Evolutionary conservation across 306 rosid species (phyloP).

Genomic region (Vigna radiata): DNA sequence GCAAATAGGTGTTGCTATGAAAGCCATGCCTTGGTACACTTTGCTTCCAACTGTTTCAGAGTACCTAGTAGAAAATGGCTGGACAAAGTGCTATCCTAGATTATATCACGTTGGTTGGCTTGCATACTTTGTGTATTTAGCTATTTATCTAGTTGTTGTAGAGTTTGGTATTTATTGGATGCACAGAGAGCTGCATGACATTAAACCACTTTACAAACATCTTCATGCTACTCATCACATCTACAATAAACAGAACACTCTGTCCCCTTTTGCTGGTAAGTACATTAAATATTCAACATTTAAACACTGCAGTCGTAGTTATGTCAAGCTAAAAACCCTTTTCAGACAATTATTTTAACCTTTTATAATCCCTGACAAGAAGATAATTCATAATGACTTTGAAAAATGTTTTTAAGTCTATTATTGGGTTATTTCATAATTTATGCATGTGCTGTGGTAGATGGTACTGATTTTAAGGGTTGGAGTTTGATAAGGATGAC

Average conservation of each 20-base stretch:
- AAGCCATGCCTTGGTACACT: constrained; percentile 91
- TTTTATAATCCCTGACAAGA: constrained; percentile 9
- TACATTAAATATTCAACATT: constrained; percentile 40
- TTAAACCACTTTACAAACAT: constrained; percentile 89
- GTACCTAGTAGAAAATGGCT: constrained; percentile 80
- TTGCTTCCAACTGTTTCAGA: constrained; percentile 79
- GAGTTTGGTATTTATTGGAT: constrained; percentile 96
- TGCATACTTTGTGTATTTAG: constrained; percentile 60
- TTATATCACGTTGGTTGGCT: constrained; percentile 63
- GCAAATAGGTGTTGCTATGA: constrained; percentile 86
- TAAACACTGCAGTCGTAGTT: constrained; percentile 18
- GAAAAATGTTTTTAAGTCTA: not conserved
- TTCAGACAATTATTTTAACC: not conserved
- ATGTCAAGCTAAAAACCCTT: not conserved
- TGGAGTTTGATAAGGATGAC: constrained; percentile 16
- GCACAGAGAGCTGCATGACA: constrained; percentile 93
- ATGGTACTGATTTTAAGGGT: constrained; percentile 18
- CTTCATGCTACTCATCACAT: constrained; percentile 92
- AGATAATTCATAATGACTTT: not conserved
- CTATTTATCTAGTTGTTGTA: constrained; percentile 65
- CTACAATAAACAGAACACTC: constrained; percentile 93
- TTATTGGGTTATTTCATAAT: constrained; percentile 25
- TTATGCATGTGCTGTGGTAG: constrained; percentile 18
- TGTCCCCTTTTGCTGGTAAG: constrained; percentile 97
- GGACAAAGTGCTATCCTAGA: constrained; percentile 80